A percentile compares a stretch with the other conserved stretches of the same genome.
phyloP scores from a whole-genome alignment of 2,329 filamentous ascomycete species.

The Westerdykella ornata region DNA sequence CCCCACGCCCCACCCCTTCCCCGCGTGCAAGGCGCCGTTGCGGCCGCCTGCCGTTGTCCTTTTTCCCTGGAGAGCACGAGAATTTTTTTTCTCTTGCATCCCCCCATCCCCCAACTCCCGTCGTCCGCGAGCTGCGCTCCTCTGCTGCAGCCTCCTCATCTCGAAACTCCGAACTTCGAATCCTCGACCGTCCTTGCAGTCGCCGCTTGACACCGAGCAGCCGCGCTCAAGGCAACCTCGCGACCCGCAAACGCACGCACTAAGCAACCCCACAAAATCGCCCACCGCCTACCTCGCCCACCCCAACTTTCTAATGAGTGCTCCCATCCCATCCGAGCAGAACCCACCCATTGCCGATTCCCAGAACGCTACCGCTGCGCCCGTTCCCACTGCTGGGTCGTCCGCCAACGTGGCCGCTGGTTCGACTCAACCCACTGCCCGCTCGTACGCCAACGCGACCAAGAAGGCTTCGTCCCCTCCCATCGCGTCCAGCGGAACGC shows the following conservation, averaged over 20 bases:
- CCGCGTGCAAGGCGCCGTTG: slow-evolving; percentile 26
- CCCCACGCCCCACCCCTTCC: slow-evolving; percentile 25
- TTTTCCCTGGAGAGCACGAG: slow-evolving; percentile 18
- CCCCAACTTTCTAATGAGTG: slow-evolving; percentile 52
- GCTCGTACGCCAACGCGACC: slow-evolving; percentile 57
- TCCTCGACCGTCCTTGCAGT: slow-evolving; percentile 6
- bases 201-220: slow-evolving; percentile 29
- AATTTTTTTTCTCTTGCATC: slow-evolving; percentile 13
- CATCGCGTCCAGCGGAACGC: slow-evolving; percentile 47
- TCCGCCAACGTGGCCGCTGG: slow-evolving; percentile 46
- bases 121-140: slow-evolving; percentile 24
- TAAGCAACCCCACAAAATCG: slow-evolving; percentile 7
- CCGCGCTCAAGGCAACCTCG: slow-evolving; percentile 15
- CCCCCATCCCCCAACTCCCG: slow-evolving; percentile 15
- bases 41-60: slow-evolving; percentile 31
- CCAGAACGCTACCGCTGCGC: slow-evolving; percentile 43
- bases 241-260: slow-evolving; percentile 9
- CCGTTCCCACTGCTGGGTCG: slow-evolving; percentile 45
- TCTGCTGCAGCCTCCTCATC: background rate
- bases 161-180: no score
- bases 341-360: slow-evolving; percentile 45
- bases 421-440: slow-evolving; percentile 50
- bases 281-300: slow-evolving; percentile 8
- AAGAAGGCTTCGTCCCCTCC: slow-evolving; percentile 47
- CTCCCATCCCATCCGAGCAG: slow-evolving; percentile 50